Evolutionary conservation across 1,284 basidiomycete species (phyloP).

Genomic region (Anthracocystis panici-leucophaei): DNA sequence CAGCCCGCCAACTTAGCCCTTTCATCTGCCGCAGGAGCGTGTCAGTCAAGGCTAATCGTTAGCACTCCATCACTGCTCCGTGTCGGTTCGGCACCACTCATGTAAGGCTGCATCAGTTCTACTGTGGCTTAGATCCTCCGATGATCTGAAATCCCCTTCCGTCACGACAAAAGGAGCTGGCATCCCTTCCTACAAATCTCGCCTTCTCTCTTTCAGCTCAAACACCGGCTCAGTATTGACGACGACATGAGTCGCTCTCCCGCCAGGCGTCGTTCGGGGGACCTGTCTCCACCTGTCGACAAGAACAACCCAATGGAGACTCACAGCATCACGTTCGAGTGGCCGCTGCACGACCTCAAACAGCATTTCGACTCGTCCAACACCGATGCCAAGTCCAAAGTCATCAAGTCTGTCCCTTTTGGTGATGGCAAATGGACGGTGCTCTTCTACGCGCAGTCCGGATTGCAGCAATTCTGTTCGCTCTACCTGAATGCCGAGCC

Average conservation of each 20-base stretch:
- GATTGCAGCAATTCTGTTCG: constrained; percentile 60
- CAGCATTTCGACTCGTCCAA: constrained; percentile 69
- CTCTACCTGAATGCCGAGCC: constrained; percentile 66
- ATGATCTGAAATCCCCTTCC: background rate
- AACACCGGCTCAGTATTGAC: background rate
- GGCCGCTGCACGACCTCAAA: constrained; percentile 67
- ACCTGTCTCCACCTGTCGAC: constrained; percentile 26
- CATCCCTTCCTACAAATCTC: background rate
- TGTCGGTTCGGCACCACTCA: no score
- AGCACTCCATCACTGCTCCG: no score
- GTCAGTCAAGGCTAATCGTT: no score
- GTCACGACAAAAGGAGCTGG: no score
- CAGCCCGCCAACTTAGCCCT: no score
- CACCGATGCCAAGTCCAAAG: constrained; percentile 69
- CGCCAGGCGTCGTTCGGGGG: constrained; percentile 31
- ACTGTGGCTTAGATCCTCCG: background rate
- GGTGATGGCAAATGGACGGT: constrained; percentile 61
- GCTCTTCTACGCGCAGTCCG: constrained; percentile 63
- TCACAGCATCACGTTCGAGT: constrained; percentile 55
- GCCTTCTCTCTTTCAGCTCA: background rate
- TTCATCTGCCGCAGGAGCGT: no score
- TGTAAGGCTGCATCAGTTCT: background rate
- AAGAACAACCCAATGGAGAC: constrained; percentile 47
- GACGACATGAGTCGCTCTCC: constrained; percentile 34
- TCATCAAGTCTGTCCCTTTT: constrained; percentile 67